Evolutionary conservation across 2,329 filamentous ascomycete species (phyloP).

Genomic region (Exserohilum rostratum): DNA sequence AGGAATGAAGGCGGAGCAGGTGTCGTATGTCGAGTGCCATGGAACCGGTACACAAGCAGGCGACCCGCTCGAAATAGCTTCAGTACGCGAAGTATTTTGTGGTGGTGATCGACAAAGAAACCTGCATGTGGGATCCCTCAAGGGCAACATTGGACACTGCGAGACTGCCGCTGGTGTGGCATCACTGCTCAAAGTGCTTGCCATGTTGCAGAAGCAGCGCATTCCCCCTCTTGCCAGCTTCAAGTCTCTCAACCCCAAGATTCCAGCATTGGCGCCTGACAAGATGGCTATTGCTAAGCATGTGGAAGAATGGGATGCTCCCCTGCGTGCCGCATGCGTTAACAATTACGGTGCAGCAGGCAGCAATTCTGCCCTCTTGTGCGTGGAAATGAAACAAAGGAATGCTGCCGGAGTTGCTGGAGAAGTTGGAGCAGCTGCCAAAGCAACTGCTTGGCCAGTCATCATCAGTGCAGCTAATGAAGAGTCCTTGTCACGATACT

Average conservation of each 20-base stretch:
- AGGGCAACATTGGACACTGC: conserved; percentile 44
- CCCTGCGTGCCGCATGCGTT: conserved; percentile 33
- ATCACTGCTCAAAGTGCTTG: conserved; percentile 29
- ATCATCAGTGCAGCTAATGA: conserved; percentile 1
- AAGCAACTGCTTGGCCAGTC: background rate
- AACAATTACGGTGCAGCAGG: conserved; percentile 50
- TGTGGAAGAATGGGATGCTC: conserved; percentile 8
- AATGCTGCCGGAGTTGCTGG: background rate
- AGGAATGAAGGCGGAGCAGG: conserved; percentile 9
- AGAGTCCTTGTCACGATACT: conserved; percentile 1
- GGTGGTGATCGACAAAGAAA: conserved; percentile 3
- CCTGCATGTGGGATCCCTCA: conserved; percentile 40
- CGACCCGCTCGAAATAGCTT: conserved; percentile 21
- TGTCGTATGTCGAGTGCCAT: conserved; percentile 25
- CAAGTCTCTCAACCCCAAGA: conserved; percentile 27
- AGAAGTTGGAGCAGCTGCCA: background rate
- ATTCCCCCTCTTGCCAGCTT: conserved; percentile 21
- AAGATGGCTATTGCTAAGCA: conserved; percentile 12
- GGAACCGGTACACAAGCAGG: conserved; percentile 26
- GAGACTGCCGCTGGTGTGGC: conserved; percentile 45
- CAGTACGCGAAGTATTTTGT: conserved; percentile 12
- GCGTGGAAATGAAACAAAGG: conserved; percentile 9
- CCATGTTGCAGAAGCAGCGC: conserved; percentile 20
- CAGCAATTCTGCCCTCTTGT: conserved; percentile 21
- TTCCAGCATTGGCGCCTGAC: conserved; percentile 17